These are phyloP conservation scores for Colletotrichum ledebouriae DNA, from an alignment of 2,329 filamentous ascomycete species.

Conservation along the genomic window DNA sequence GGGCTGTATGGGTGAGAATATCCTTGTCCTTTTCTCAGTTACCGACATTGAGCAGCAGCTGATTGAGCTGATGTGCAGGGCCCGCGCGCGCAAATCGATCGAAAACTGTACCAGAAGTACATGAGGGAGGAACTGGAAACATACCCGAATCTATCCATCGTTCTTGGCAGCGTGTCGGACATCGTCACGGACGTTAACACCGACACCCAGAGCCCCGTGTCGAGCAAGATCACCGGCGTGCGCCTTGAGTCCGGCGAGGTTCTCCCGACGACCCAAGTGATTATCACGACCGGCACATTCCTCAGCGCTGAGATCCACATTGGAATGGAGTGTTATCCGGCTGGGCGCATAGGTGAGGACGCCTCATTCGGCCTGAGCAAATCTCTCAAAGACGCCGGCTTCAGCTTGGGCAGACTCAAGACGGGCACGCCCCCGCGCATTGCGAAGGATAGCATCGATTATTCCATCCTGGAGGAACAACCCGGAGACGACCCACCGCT, in stretches of 20 bases:
- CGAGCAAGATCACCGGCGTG: constrained; percentile 79
- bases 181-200: constrained; percentile 79
- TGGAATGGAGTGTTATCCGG: constrained; percentile 84
- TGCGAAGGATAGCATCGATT: constrained; percentile 86
- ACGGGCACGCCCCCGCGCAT: constrained; percentile 95
- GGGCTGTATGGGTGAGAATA: constrained; percentile 83
- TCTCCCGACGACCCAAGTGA: constrained; percentile 82
- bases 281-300: constrained; percentile 98
- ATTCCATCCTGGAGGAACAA: constrained; percentile 77
- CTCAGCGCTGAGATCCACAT: constrained; percentile 97
- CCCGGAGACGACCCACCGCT: constrained; percentile 85
- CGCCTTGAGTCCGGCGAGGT: constrained; percentile 89
- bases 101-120: constrained; percentile 86
- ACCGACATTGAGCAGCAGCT: neutral
- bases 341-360: constrained; percentile 93
- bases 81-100: constrained; percentile 94
- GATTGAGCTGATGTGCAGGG: constrained; percentile 61
- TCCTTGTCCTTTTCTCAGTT: neutral
- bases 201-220: constrained; percentile 53
- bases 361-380: constrained; percentile 94
- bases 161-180: constrained; percentile 91
- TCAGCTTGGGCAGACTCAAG: constrained; percentile 90
- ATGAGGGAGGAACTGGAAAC: constrained; percentile 88
- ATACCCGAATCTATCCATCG: constrained; percentile 83
- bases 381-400: constrained; percentile 88